Percentiles rank a stretch among this genome's conserved stretches.
phyloP scores from a whole-genome alignment of 805 yeast species.

The Ogataea kodamae region DNA sequence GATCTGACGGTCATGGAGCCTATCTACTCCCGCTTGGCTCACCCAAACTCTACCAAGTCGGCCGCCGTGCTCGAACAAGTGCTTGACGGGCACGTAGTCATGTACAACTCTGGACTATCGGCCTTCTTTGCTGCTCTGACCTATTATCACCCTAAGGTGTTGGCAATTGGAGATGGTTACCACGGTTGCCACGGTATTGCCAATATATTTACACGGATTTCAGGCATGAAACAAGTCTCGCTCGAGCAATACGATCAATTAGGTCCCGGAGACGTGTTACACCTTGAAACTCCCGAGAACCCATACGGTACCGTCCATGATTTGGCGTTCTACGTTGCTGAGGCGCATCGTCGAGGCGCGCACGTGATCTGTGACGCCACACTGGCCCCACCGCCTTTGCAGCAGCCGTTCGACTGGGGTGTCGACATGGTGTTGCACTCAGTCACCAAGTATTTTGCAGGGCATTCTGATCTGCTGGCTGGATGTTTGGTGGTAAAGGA shows the following conservation, averaged over 20 bases:
- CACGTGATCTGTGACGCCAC: constrained; percentile 74
- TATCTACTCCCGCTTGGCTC: constrained; percentile 70
- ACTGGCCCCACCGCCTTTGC: constrained; percentile 90
- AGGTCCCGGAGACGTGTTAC: constrained; percentile 69
- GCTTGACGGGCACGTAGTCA: constrained; percentile 61
- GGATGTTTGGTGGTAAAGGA: constrained; percentile 74
- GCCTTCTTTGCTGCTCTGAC: constrained; percentile 77
- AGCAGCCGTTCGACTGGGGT: constrained; percentile 75
- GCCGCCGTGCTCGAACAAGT: constrained; percentile 63
- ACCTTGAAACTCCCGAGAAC: constrained; percentile 84
- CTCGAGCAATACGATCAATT: constrained; percentile 49
- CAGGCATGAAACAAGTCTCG: constrained; percentile 49
- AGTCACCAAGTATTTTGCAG: constrained; percentile 90
- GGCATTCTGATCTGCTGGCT: constrained; percentile 89
- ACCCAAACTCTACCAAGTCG: constrained; percentile 65
- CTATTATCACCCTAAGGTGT: constrained; percentile 61
- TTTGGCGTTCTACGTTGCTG: constrained; percentile 56
- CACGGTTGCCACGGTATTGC: constrained; percentile 81
- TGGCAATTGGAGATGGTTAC: constrained; percentile 77
- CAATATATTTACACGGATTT: constrained; percentile 56
- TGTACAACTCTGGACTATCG: constrained; percentile 74
- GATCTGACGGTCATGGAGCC: constrained; percentile 30
- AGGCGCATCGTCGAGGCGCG: constrained; percentile 79
- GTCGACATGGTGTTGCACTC: constrained; percentile 92
- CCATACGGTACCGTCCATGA: constrained; percentile 72